phyloP scores from a whole-genome alignment of 345 rosid species.

The Eucalyptus cladocalyx region DNA sequence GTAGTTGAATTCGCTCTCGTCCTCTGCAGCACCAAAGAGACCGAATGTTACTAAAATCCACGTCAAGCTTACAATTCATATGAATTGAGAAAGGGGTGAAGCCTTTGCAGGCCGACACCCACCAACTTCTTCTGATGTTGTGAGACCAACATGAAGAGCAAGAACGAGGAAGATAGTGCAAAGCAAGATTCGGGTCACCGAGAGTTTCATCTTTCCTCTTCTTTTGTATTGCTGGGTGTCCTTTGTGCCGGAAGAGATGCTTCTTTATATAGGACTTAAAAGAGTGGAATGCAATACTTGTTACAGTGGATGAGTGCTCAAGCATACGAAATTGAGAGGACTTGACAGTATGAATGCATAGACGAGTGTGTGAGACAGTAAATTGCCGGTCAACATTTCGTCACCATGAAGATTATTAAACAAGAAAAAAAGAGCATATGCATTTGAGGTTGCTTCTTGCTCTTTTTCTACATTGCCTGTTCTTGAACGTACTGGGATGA shows the following conservation, averaged over 20 bases:
- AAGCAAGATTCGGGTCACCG: not conserved
- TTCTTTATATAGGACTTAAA: not conserved
- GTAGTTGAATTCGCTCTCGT: conserved; percentile 57
- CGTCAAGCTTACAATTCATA: not conserved
- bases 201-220: not conserved
- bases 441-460: not conserved
- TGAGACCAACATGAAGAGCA: not conserved
- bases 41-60: not conserved
- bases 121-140: conserved; percentile 33
- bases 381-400: not conserved
- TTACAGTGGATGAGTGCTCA: not conserved
- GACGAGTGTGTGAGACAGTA: not conserved
- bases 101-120: not conserved
- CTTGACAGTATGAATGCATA: not conserved
- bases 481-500: not conserved
- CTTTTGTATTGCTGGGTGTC: not conserved
- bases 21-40: conserved; percentile 26
- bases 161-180: conserved; percentile 7
- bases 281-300: not conserved
- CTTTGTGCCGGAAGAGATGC: not conserved
- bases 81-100: not conserved
- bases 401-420: not conserved
- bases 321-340: not conserved
- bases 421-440: not conserved
- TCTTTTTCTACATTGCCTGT: not conserved